These are phyloP conservation scores for Acrocalymma vagum DNA, from an alignment of 2,329 filamentous ascomycete species.

Conservation along the genomic window DNA sequence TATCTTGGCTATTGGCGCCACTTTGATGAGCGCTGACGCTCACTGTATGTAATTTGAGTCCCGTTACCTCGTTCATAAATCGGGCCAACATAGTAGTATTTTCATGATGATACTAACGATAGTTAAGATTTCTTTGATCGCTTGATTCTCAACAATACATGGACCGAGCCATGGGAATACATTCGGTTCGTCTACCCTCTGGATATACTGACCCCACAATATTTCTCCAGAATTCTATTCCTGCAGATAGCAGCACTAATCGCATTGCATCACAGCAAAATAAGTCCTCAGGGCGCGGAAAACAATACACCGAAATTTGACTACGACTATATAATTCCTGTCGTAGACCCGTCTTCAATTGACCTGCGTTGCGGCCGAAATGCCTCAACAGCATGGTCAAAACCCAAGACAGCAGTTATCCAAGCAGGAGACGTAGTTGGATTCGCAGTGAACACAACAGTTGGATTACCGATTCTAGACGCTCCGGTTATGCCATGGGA, in stretches of 20 bases:
- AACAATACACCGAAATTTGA: constrained; percentile 10
- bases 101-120: too few relatives aligned
- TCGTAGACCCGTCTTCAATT: constrained; percentile 11
- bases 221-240: neutral
- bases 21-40: too few relatives aligned
- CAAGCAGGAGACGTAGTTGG: constrained; percentile 20
- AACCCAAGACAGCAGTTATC: constrained; percentile 17
- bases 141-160: constrained; percentile 19
- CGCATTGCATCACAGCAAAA: constrained; percentile 6
- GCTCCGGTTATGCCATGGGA: constrained; percentile 18
- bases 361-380: constrained; percentile 20
- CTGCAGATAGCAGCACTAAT: neutral
- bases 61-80: too few relatives aligned
- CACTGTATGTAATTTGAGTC: too few relatives aligned
- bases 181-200: constrained; percentile 15
- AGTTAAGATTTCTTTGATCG: constrained; percentile 21
- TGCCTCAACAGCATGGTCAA: constrained; percentile 14
- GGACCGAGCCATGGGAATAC: constrained; percentile 23
- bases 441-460: constrained; percentile 19
- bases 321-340: constrained; percentile 14
- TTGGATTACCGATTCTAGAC: constrained; percentile 6
- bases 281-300: constrained; percentile 8
- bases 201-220: neutral
- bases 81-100: too few relatives aligned
- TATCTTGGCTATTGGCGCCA: too few relatives aligned